Evolutionary conservation across 345 rosid species (phyloP).

Genomic region (Citrus cavaleriei): DNA sequence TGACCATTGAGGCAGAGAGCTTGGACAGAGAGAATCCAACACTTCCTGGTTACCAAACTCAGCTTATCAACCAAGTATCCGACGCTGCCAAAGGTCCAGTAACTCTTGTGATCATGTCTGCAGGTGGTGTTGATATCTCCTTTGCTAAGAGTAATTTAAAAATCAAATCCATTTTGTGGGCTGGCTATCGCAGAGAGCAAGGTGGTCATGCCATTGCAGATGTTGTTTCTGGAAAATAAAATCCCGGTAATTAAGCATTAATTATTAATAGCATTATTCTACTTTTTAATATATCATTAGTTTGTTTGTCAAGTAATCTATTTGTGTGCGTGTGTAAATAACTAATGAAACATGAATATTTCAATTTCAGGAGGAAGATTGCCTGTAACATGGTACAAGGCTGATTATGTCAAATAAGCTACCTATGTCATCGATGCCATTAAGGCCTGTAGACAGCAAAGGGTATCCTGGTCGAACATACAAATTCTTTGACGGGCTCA

Average conservation of each 20-base stretch:
- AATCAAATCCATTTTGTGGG: constrained; percentile 50
- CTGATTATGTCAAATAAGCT: constrained; percentile 27
- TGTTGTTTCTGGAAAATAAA: constrained; percentile 53
- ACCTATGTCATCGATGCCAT: constrained; percentile 52
- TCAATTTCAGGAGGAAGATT: constrained; percentile 43
- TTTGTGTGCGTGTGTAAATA: too few species aligned
- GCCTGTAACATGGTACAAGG: constrained; percentile 51
- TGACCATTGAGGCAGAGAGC: constrained; percentile 46
- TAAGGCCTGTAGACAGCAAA: constrained; percentile 34
- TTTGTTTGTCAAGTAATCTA: neutral
- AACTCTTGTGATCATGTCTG: constrained; percentile 59
- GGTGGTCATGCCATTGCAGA: constrained; percentile 73
- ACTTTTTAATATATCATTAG: too few species aligned
- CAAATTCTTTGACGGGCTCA: constrained; percentile 54
- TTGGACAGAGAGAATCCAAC: constrained; percentile 41
- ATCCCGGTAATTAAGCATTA: constrained; percentile 39
- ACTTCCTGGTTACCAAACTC: constrained; percentile 50
- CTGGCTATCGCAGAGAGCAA: constrained; percentile 62
- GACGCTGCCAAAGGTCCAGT: constrained; percentile 45
- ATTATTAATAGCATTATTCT: too few species aligned
- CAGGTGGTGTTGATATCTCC: constrained; percentile 46
- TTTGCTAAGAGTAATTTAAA: constrained; percentile 33
- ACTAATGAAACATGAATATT: too few species aligned
- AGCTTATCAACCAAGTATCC: constrained; percentile 42
- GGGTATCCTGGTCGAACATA: constrained; percentile 58